Evolutionary conservation across 176 grass and related monocot species (phyloP), one percentile per base, ranked within the genome.

Genomic region (Oropetium thomaeum): DNA sequence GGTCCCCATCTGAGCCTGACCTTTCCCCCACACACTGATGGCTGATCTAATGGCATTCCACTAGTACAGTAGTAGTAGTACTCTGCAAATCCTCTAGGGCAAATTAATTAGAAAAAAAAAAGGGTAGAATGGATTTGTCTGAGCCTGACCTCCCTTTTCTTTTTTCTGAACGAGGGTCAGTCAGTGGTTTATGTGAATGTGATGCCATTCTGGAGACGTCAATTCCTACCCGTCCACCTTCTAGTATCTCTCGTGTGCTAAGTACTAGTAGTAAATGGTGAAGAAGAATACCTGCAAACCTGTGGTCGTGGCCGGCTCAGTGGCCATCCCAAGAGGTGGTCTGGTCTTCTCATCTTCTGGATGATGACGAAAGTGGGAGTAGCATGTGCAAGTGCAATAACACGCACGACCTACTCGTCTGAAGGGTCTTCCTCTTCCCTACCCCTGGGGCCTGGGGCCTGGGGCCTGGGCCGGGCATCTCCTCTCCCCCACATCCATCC

Each of bases 401-500:
- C 52, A 40, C 74, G 41, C 65, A 12, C 47, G 68, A 44, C 57
- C 74, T 65, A 67, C 64, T 75, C 60, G 61, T 22, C 67, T 51
- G 10, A 76, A 67, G 62, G 53, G 61, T 55, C 51, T 11, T 53
- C 51, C 8, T 23, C 53, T 13, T 23, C 23, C 23, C 10, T 12
- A 2, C 9, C 22, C 19, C 16, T 37, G n/a, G 35, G 35, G 35
- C 35, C 7, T 3, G 35, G 35, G 35, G 35, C 1, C 35, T 7
- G 35, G 35, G 35, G n/a, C 5, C 14, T 2, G 20, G 51, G 51
- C 49, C 55, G 82, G 81, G 77, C 83, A 87, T 84, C 90, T 81
- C 52, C 5, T 44, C 53, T 45, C n/a, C 52, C 14, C 22, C 30
- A 8, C 16, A 49, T 51, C 44, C 15, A 3, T 9, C n/a, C n/a